A percentile compares a stretch with the other conserved stretches of the same genome.
These are phyloP conservation scores for Phaffia tasmanica DNA, from an alignment of 768 basidiomycete genomes.

Conservation along the genomic window DNA sequence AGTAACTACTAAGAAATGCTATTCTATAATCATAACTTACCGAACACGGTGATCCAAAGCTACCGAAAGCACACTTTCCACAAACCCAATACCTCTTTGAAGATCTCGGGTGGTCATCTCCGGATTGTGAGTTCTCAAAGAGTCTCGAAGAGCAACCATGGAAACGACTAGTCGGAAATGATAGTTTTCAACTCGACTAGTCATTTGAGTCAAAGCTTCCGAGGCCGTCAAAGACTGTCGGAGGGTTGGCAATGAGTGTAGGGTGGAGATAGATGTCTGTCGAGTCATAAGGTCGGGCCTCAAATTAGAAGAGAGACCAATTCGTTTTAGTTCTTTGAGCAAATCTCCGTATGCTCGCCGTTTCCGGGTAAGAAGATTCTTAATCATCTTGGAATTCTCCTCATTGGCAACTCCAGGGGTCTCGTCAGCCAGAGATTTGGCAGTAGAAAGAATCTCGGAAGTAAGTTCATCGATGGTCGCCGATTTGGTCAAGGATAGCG, in stretches of 20 bases:
- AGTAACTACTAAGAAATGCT: background rate
- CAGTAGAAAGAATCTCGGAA: conserved; percentile 45
- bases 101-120: conserved; percentile 82
- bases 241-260: conserved; percentile 36
- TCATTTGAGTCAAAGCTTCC: background rate
- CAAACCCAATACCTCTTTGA: conserved; percentile 60
- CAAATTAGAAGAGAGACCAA: conserved; percentile 61
- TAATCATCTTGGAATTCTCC: conserved; percentile 46
- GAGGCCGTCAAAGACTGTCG: conserved; percentile 43
- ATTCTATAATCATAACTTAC: conserved; percentile 43
- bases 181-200: conserved; percentile 27
- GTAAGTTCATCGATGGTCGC: conserved; percentile 49
- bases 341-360: conserved; percentile 82
- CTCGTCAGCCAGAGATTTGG: conserved; percentile 37
- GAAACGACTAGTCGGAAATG: conserved; percentile 47
- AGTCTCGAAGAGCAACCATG: conserved; percentile 55
- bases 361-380: conserved; percentile 68
- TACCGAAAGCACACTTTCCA: conserved; percentile 65
- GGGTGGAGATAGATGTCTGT: conserved; percentile 32
- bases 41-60: conserved; percentile 53
- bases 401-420: conserved; percentile 43
- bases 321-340: conserved; percentile 70
- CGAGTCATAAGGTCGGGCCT: conserved; percentile 56
- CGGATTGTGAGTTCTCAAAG: conserved; percentile 57
- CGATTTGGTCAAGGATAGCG: conserved; percentile 9